These are phyloP conservation scores for Sporothrix protearum DNA, from an alignment of 2,329 filamentous ascomycete genomes.

Conservation along the genomic window DNA sequence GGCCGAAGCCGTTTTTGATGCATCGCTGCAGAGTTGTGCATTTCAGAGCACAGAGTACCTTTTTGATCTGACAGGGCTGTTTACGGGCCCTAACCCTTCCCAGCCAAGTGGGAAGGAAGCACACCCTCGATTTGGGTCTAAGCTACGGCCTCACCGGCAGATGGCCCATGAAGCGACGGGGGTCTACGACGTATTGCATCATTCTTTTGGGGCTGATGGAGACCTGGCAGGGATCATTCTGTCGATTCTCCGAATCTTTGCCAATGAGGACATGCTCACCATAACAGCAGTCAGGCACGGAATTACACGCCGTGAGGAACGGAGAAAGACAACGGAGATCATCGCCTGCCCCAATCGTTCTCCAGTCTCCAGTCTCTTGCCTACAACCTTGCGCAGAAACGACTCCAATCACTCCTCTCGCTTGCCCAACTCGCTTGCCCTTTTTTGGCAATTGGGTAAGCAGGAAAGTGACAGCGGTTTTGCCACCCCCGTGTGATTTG, in stretches of 20 bases:
- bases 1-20: conserved; percentile 3
- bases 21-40: conserved; percentile 1
- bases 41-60: neutral
- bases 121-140: neutral
- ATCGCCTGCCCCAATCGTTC: neutral
- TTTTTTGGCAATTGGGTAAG: neutral
- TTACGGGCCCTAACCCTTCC: conserved; percentile 9
- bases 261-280: neutral
- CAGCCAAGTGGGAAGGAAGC: conserved; percentile 21
- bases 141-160: conserved; percentile 26
- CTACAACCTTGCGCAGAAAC: neutral
- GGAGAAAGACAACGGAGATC: neutral
- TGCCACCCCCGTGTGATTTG: conserved; percentile 14
- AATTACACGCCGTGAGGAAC: neutral
- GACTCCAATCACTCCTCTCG: neutral
- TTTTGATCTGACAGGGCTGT: neutral
- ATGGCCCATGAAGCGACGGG: conserved; percentile 16
- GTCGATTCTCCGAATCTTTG: neutral
- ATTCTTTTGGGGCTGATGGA: conserved; percentile 17
- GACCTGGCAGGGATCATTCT: neutral
- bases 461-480: neutral
- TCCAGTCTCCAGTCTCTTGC: neutral
- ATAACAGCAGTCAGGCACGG: neutral
- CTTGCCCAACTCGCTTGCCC: neutral
- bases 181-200: conserved; percentile 24